These are phyloP conservation scores for Porcisia hertigi DNA, from an alignment of 208 protist species.

Conservation along the genomic window DNA sequence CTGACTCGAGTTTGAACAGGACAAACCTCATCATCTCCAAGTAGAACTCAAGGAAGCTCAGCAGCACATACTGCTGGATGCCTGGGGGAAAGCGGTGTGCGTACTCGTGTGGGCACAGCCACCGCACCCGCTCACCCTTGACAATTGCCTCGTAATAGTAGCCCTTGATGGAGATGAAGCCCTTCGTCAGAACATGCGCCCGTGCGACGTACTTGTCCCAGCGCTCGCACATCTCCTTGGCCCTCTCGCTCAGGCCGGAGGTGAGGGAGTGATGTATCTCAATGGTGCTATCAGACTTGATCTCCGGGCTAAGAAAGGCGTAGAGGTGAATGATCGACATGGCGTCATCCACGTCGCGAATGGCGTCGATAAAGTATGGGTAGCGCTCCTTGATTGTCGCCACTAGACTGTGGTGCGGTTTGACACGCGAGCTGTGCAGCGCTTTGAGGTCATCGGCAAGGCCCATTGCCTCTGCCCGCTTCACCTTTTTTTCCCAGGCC, in stretches of 20 bases:
- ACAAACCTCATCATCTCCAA: constrained; percentile 96
- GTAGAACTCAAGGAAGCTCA: constrained; percentile 98
- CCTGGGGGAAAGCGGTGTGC: constrained; percentile 92
- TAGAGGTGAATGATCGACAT: constrained; percentile 97
- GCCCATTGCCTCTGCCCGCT: constrained; percentile 86
- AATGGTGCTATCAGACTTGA: constrained; percentile 72
- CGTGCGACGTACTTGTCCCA: constrained; percentile 90
- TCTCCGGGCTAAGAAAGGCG: constrained; percentile 85
- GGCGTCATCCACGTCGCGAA: constrained; percentile 97
- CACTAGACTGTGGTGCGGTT: constrained; percentile 93
- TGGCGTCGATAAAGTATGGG: constrained; percentile 96
- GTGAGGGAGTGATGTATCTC: constrained; percentile 80
- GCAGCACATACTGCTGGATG: constrained; percentile 96
- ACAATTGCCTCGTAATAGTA: constrained; percentile 99
- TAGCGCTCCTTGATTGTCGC: constrained; percentile 97
- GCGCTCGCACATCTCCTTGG: constrained; percentile 59
- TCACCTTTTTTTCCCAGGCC: constrained; percentile 93
- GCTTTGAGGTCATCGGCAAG: constrained; percentile 66
- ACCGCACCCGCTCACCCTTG: constrained; percentile 94
- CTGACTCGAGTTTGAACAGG: constrained; percentile 96
- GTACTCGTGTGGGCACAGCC: constrained; percentile 98
- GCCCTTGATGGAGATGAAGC: constrained; percentile 98
- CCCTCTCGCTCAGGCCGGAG: constrained; percentile 76
- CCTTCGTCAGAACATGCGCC: constrained; percentile 89
- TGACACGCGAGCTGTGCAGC: constrained; percentile 56